Base-by-base conservation (phyloP, 2,329 filamentous ascomycete species). In the Exophiala dermatitidis region DNA sequence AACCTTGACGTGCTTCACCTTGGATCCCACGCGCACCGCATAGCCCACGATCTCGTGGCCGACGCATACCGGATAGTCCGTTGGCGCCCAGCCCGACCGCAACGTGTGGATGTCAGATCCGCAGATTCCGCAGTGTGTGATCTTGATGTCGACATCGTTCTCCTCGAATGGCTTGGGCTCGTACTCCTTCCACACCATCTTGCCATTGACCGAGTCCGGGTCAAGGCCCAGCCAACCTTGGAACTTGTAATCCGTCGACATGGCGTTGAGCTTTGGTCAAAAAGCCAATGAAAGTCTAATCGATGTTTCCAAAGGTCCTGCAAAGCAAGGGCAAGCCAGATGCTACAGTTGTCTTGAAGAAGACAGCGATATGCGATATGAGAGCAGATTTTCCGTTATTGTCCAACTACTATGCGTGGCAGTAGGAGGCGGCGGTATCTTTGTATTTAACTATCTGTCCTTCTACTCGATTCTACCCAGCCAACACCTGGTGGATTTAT, bases 51-150 rank as follows among this genome's bases (percentile, higher is more conserved):
- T 84, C 62, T 85, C 82, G 66, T 85, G 82, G 50, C 82, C 82
- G 31, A 83, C 79, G 41, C 78, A 78, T 41, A 80, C 70, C 28
- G 72, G 72, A 53, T 73, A 74, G 52, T 69, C 64, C 2, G 69
- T 60, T 8, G 68, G 67, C 1, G 60, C 57, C 60, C 60, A 62
- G 8, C 62, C 62, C 29, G 49, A 50, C 10, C 54, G 36, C 2
- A 63, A 45, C 8, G 56, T 60, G 41, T 63, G 81, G 32, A 84
- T 47, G 59, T 85, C 82, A 0, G 76, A 78, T 49, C 80, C 82
- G 65, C 83, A 86, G 59, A 86, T 77, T 54, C 83, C 82, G 63
- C 81, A 85, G 70, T 85, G 82, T 2, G 80, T 78, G 59, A 86
- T 70, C 64, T 79, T 74, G 61, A 86, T 82, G 63, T 86, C 83